phyloP scores from a whole-genome alignment of 2,329 filamentous ascomycete genomes.

The Arthrobotrys musiformis region DNA sequence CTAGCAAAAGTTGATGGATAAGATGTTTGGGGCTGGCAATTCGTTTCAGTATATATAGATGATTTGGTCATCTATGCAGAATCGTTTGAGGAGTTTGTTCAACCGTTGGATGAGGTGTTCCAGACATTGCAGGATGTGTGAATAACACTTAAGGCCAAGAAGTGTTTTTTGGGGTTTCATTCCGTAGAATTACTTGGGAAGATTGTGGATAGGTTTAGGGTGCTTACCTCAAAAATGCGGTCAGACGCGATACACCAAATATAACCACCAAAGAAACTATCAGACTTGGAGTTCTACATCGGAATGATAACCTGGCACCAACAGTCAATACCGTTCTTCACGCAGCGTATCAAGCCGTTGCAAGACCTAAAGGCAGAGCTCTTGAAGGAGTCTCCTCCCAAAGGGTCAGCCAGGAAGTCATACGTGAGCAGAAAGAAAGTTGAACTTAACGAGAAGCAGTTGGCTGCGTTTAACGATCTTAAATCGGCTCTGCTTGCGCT shows the following conservation, averaged over 20 bases:
- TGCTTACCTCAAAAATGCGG: neutral
- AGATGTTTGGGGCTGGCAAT: neutral
- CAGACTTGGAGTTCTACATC: neutral
- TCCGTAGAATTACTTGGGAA: neutral
- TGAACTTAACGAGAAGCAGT: neutral
- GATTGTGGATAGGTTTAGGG: too few species aligned
- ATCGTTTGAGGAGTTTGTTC: neutral
- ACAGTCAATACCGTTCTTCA: slow-evolving; percentile 1
- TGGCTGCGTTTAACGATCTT: neutral
- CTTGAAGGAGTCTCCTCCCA: neutral
- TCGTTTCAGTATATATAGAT: neutral
- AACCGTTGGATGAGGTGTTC: neutral
- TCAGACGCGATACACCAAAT: neutral
- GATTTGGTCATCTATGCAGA: neutral
- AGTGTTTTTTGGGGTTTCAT: neutral
- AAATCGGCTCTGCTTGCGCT: neutral
- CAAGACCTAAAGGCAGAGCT: neutral
- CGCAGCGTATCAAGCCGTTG: neutral
- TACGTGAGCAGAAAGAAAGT: neutral
- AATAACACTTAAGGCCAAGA: neutral
- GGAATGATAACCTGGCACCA: neutral
- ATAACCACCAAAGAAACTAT: neutral
- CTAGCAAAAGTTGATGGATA: neutral
- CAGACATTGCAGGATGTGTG: neutral
- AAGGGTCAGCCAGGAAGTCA: neutral